A percentile compares a stretch with the other conserved stretches of the same genome.
phyloP scores from a whole-genome alignment of 192 early-diverging fungal species.

The Entophlyctis helioformis region DNA sequence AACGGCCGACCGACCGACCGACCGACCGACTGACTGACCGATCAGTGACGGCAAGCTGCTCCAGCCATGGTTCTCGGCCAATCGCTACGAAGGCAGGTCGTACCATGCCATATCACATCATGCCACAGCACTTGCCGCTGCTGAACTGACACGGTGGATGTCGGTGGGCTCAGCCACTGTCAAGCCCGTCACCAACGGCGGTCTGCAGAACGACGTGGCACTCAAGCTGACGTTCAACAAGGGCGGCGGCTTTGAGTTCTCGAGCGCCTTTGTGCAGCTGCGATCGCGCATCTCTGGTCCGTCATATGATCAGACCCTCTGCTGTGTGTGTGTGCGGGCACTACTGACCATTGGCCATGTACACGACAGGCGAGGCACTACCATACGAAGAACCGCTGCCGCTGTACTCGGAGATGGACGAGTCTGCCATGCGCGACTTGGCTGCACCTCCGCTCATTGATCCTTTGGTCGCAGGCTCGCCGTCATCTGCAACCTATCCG shows the following conservation, averaged over 20 bases:
- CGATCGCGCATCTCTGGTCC: conserved; percentile 7
- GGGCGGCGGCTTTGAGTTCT: conserved; percentile 47
- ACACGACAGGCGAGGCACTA: conserved; percentile 3
- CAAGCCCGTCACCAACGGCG: conserved; percentile 25
- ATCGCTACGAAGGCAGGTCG: conserved; percentile 25
- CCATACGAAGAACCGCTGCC: conserved; percentile 14
- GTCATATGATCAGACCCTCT: too few species aligned
- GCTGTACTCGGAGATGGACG: conserved; percentile 6
- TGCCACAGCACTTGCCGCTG: neutral
- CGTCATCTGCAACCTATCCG: too few species aligned
- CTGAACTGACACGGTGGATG: neutral
- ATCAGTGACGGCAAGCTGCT: conserved; percentile 22
- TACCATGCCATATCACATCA: neutral
- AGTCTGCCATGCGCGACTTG: too few species aligned
- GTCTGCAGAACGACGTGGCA: conserved; percentile 20
- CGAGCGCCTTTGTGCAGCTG: conserved; percentile 14
- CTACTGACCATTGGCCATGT: too few species aligned
- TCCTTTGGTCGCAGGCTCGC: too few species aligned
- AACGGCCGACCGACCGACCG: too few species aligned
- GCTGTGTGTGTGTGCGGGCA: too few species aligned
- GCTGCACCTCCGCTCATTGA: too few species aligned
- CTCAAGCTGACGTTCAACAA: conserved; percentile 38
- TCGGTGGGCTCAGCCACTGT: neutral
- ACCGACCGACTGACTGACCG: neutral
- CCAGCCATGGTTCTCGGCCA: conserved; percentile 47